Conservation (phyloP, 768 basidiomycete species). For the Boletus sp. region DNA sequence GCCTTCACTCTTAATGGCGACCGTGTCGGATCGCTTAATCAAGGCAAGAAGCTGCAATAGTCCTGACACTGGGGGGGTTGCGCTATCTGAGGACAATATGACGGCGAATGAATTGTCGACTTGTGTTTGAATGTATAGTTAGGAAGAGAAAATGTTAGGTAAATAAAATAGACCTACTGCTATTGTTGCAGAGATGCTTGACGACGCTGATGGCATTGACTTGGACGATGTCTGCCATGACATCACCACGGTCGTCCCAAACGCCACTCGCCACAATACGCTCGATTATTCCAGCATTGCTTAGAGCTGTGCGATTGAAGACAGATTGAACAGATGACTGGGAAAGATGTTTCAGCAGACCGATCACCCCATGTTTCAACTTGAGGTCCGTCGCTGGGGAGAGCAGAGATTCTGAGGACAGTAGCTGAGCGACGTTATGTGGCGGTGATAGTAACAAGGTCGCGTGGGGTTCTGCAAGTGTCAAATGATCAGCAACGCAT, state of each 20-base stretch:
- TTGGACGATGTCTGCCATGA: conserved; percentile 82
- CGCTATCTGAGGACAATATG: conserved; percentile 41
- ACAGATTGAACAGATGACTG: conserved; percentile 59
- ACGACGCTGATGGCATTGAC: conserved; percentile 81
- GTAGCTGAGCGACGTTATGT: conserved; percentile 57
- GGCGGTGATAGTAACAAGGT: conserved; percentile 61
- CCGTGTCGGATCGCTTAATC: conserved; percentile 72
- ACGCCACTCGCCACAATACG: conserved; percentile 58
- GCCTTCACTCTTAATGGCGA: conserved; percentile 85
- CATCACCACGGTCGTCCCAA: conserved; percentile 70
- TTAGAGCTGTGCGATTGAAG: conserved; percentile 56
- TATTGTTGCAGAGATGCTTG: conserved; percentile 82
- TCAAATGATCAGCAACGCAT: conserved; percentile 7
- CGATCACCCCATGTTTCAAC: conserved; percentile 85
- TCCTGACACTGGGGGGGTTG: conserved; percentile 40
- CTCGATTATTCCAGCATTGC: conserved; percentile 60
- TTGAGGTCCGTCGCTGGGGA: conserved; percentile 63
- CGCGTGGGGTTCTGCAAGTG: conserved; percentile 51
- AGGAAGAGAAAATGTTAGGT: conserved; percentile 30
- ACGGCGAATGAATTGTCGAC: conserved; percentile 50
- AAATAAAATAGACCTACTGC: conserved; percentile 45
- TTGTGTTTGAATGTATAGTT: conserved; percentile 14
- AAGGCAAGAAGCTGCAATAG: conserved; percentile 72
- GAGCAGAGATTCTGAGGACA: conserved; percentile 56
- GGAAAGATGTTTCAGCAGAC: conserved; percentile 83